phyloP scores from a whole-genome alignment of 805 yeast genomes.

The Zygosaccharomyces kombuchaensis region DNA sequence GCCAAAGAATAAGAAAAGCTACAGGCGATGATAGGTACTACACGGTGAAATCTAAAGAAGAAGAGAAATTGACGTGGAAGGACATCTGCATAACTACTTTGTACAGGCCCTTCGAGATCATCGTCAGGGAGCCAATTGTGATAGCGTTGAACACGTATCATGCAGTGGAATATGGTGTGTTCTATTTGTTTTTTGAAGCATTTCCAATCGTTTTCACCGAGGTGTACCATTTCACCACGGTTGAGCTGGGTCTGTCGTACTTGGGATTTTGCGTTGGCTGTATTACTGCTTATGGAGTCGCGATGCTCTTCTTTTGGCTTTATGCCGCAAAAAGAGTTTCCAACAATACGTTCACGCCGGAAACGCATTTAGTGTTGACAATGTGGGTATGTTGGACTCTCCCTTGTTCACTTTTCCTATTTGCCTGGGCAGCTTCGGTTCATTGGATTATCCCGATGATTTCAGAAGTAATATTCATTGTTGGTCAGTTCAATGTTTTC shows the following conservation, averaged over 20 bases:
- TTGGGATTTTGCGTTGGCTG: constrained; percentile 46
- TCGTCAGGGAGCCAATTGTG: constrained; percentile 50
- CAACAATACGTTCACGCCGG: constrained; percentile 37
- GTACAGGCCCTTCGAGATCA: constrained; percentile 49
- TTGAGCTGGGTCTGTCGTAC: constrained; percentile 47
- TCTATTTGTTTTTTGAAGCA: constrained; percentile 57
- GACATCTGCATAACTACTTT: constrained; percentile 33
- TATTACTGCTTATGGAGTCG: constrained; percentile 34
- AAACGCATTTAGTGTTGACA: constrained; percentile 39
- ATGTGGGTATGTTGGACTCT: constrained; percentile 40
- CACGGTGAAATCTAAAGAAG: constrained; percentile 29
- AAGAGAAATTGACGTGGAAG: constrained; percentile 33
- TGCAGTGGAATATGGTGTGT: constrained; percentile 48
- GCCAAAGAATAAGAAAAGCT: constrained; percentile 41
- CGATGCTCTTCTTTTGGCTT: constrained; percentile 26
- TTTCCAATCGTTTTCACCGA: constrained; percentile 52
- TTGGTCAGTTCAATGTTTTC: constrained; percentile 44
- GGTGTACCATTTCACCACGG: constrained; percentile 43
- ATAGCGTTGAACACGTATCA: constrained; percentile 49
- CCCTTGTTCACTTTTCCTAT: constrained; percentile 44
- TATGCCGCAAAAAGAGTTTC: constrained; percentile 29
- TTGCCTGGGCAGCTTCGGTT: constrained; percentile 47
- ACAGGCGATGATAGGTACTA: constrained; percentile 46
- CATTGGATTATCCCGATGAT: constrained; percentile 51
- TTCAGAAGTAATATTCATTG: constrained; percentile 39